These are phyloP conservation scores for Raffaelea arxii DNA, from an alignment of 2,329 filamentous ascomycete species.

Conservation along the genomic window DNA sequence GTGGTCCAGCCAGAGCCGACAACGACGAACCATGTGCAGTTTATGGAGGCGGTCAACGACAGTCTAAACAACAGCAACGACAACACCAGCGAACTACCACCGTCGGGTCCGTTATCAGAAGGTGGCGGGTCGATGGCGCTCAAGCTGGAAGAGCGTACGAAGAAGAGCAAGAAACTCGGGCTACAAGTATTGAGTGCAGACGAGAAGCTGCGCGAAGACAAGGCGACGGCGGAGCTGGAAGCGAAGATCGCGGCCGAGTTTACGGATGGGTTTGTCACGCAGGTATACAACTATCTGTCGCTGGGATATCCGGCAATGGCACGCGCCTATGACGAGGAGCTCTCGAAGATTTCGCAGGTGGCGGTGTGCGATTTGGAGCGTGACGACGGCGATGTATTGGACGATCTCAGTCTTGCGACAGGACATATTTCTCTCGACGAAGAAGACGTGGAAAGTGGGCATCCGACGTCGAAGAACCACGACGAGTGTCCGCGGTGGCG, in stretches of 20 bases:
- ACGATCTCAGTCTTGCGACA: slow-evolving; percentile 32
- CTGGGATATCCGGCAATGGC: slow-evolving; percentile 85
- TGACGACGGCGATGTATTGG: slow-evolving; percentile 55
- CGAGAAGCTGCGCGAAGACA: slow-evolving; percentile 39
- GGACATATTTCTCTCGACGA: slow-evolving; percentile 67
- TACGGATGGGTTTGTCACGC: slow-evolving; percentile 75
- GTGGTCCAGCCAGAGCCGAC: too few species aligned
- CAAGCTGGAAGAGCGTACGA: not conserved
- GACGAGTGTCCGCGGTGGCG: slow-evolving; percentile 65
- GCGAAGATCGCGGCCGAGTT: slow-evolving; percentile 58
- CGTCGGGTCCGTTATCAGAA: slow-evolving; percentile 13
- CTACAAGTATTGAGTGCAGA: slow-evolving; percentile 42
- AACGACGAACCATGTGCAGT: too few species aligned
- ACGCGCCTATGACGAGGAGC: slow-evolving; percentile 71
- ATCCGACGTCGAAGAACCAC: slow-evolving; percentile 15
- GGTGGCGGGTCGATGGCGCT: not conserved
- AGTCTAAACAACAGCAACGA: too few species aligned
- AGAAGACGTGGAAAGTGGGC: slow-evolving; percentile 24
- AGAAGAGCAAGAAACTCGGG: slow-evolving; percentile 19
- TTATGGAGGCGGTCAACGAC: too few species aligned
- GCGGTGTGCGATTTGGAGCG: slow-evolving; percentile 56
- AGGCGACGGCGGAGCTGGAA: slow-evolving; percentile 38
- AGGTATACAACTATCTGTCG: slow-evolving; percentile 95
- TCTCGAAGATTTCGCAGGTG: slow-evolving; percentile 70
- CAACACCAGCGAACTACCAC: too few species aligned